Percentiles rank a stretch among this genome's conserved stretches.
Conservation (phyloP, 208 protist species). For the Naegleria gruberi region DNA sequence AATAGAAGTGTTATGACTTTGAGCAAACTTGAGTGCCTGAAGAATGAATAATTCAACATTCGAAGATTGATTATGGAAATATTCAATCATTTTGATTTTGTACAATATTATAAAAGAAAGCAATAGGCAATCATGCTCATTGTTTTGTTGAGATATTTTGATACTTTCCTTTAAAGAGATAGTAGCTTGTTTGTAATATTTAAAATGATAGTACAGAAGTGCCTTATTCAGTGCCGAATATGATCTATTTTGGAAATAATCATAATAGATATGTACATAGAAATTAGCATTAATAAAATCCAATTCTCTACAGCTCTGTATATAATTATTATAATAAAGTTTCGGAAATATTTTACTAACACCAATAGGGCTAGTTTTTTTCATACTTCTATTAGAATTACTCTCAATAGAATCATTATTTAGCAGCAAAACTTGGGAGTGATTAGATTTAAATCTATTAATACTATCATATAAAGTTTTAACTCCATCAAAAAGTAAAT, state of each 20-base stretch:
- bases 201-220: background rate
- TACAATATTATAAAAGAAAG: background rate
- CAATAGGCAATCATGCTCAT: background rate
- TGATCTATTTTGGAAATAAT: background rate
- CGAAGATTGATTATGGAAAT: background rate
- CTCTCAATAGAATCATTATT: background rate
- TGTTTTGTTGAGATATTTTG: background rate
- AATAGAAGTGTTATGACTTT: background rate
- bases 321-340: background rate
- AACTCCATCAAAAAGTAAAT: background rate
- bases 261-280: background rate
- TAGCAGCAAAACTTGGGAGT: background rate
- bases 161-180: background rate
- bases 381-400: too few species aligned
- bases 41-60: background rate
- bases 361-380: background rate
- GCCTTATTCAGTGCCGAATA: background rate
- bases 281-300: background rate
- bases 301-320: background rate
- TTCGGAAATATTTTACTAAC: background rate
- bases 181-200: background rate
- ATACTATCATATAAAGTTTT: background rate
- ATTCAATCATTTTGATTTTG: background rate
- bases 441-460: background rate
- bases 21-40: background rate